phyloP scores from a whole-genome alignment of 306 rosid genomes.

The Sindora glabra region DNA sequence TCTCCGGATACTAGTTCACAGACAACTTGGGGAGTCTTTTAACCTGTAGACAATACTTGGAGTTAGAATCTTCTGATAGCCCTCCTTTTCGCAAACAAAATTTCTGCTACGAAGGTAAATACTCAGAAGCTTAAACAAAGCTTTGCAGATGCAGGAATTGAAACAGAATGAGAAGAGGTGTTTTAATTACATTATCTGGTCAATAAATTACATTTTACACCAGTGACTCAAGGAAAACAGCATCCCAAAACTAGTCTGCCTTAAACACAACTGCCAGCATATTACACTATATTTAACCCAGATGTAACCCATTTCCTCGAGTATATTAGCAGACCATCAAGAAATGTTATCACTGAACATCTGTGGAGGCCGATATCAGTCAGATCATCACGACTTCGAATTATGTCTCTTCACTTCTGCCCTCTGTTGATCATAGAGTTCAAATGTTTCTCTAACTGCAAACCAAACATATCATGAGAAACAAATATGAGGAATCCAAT shows the following conservation, averaged over 20 bases:
- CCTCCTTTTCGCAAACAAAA: too few species aligned
- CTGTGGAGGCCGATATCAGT: not conserved
- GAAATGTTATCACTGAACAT: not conserved
- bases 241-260: not conserved
- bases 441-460: slow-evolving; percentile 45
- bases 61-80: too few species aligned
- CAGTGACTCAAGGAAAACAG: not conserved
- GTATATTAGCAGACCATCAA: not conserved
- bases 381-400: not conserved
- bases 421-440: slow-evolving; percentile 21
- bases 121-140: too few species aligned
- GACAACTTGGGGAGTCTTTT: too few species aligned
- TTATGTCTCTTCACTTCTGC: slow-evolving; percentile 29
- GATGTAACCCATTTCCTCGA: not conserved
- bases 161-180: too few species aligned
- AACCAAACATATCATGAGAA: slow-evolving; percentile 11
- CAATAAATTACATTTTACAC: slow-evolving; percentile 9
- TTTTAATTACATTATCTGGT: not conserved
- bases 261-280: not conserved
- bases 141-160: too few species aligned
- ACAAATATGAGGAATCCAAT: not conserved
- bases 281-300: not conserved
- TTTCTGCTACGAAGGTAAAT: too few species aligned
- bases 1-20: too few species aligned
- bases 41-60: too few species aligned